A percentile compares a stretch with the other conserved stretches of the same genome.
Evolutionary conservation across 345 rosid species (phyloP).

Genomic region (Cardiospermum halicacabum): DNA sequence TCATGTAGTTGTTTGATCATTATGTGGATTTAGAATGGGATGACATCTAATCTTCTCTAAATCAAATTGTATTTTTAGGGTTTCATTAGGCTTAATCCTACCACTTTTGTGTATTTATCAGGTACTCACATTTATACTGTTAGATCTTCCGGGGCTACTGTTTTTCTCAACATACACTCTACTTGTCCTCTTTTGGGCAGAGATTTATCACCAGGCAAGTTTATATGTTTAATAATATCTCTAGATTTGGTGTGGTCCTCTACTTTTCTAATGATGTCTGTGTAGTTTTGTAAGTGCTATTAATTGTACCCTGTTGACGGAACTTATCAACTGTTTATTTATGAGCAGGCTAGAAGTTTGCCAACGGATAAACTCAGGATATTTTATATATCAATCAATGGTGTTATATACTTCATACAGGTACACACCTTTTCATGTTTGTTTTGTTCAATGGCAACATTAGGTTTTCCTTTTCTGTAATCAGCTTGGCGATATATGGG

Average conservation of each 20-base stretch:
- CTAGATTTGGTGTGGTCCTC: background rate
- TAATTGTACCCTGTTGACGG: background rate
- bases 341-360: constrained; percentile 86
- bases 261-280: background rate
- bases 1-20: background rate
- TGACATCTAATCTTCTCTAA: background rate
- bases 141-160: constrained; percentile 87
- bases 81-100: constrained; percentile 2
- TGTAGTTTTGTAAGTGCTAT: background rate
- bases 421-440: constrained; percentile 25
- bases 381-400: constrained; percentile 56
- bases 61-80: background rate
- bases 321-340: constrained; percentile 21
- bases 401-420: constrained; percentile 70
- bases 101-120: constrained; percentile 27
- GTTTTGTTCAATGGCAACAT: background rate
- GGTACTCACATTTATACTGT: constrained; percentile 59
- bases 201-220: constrained; percentile 97
- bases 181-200: constrained; percentile 98
- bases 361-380: constrained; percentile 86
- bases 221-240: background rate
- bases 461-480: background rate
- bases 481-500: background rate
- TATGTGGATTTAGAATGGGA: background rate
- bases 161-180: constrained; percentile 92